Evolutionary conservation across 192 early-diverging fungal species (phyloP).

Genomic region (Chytriomyces sp.): DNA sequence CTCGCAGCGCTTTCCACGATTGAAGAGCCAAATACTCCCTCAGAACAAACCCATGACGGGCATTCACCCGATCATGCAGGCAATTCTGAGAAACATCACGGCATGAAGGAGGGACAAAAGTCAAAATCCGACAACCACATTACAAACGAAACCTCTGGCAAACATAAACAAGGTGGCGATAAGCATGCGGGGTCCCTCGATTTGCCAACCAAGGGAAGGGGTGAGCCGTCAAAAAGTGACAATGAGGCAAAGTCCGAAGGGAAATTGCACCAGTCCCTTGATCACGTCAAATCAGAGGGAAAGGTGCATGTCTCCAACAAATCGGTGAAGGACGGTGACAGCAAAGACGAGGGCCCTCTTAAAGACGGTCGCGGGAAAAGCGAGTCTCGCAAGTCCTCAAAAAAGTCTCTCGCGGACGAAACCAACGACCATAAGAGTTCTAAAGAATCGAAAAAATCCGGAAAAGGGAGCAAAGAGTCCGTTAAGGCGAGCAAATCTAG

Average conservation of each 20-base stretch:
- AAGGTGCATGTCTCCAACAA: not conserved
- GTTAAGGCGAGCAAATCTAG: not conserved
- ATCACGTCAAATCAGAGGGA: not conserved
- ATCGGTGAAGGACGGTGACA: slow-evolving; percentile 11
- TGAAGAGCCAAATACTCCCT: not conserved
- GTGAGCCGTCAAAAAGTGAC: not conserved
- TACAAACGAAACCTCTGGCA: not conserved
- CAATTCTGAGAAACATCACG: not conserved
- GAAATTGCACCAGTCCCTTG: slow-evolving; percentile 18
- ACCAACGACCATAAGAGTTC: not conserved
- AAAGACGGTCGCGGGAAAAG: not conserved
- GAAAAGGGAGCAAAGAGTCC: slow-evolving; percentile 9
- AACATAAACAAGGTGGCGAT: not conserved
- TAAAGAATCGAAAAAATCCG: not conserved
- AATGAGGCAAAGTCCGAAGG: not conserved
- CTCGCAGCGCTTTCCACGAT: not conserved
- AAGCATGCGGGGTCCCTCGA: not conserved
- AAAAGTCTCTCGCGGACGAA: slow-evolving; percentile 1
- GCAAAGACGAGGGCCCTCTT: not conserved
- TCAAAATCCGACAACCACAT: not conserved
- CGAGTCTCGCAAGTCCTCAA: slow-evolving; percentile 23
- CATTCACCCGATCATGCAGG: not conserved
- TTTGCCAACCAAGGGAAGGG: not conserved
- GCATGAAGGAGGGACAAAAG: not conserved
- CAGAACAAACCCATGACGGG: no score